Evolutionary conservation across 1,139 yeast genomes (phyloP).

Genomic region (Kurtzmaniella quercitrusa): DNA sequence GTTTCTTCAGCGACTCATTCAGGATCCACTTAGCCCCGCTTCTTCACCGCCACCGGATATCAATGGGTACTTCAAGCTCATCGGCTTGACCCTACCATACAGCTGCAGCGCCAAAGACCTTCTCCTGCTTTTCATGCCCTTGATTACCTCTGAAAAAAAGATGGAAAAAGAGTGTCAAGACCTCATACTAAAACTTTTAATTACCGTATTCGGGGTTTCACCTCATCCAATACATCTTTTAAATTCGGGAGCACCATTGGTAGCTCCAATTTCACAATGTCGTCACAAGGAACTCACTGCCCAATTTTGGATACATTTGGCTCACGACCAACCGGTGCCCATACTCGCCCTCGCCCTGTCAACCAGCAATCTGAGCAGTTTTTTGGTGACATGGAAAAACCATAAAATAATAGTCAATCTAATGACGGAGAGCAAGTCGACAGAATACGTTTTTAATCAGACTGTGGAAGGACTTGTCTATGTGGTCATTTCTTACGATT

Average conservation of each 20-base stretch:
- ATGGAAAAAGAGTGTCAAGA: not conserved
- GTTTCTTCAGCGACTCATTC: not conserved
- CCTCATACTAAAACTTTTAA: not conserved
- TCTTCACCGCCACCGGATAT: not conserved
- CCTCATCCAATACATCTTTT: not conserved
- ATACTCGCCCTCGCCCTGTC: slow-evolving; percentile 1
- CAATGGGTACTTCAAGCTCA: not conserved
- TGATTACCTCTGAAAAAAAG: not conserved
- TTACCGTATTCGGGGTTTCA: not conserved
- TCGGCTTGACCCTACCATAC: not conserved
- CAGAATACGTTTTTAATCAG: slow-evolving; percentile 1
- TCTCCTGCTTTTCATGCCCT: not conserved
- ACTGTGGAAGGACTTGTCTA: slow-evolving; percentile 29
- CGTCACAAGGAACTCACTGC: slow-evolving; percentile 2
- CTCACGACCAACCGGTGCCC: not conserved
- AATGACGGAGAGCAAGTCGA: not conserved
- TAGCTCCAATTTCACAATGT: not conserved
- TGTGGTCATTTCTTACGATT: slow-evolving; percentile 36
- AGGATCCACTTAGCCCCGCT: not conserved
- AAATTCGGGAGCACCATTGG: slow-evolving; percentile 1
- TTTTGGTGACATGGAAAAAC: not conserved
- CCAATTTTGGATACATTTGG: slow-evolving; percentile 1
- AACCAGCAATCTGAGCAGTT: not conserved
- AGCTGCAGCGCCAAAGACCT: not conserved
- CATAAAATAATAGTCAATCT: not conserved